A percentile compares a stretch with the other conserved stretches of the same genome.
Evolutionary conservation across 371 early-diverging fungal genomes (phyloP).

Genomic region (Mortierella sp.): DNA sequence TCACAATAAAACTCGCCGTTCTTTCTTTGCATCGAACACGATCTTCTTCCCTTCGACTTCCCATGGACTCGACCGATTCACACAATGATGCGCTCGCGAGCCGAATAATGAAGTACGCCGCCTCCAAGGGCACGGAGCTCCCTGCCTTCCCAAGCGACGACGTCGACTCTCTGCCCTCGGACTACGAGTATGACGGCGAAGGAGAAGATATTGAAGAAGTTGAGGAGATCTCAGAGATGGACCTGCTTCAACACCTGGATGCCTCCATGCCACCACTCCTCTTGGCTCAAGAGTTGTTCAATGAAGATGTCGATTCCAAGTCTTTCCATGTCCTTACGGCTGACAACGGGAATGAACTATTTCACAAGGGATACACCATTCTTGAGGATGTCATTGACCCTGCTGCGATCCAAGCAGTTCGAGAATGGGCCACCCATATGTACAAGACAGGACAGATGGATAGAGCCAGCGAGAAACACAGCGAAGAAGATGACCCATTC

Average conservation of each 20-base stretch:
- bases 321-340: slow-evolving; percentile 47
- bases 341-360: slow-evolving; percentile 60
- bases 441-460: slow-evolving; percentile 50
- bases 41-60: background rate
- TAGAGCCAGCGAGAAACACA: slow-evolving; percentile 44
- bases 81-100: slow-evolving; percentile 45
- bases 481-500: slow-evolving; percentile 65
- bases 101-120: slow-evolving; percentile 44
- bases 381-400: slow-evolving; percentile 62
- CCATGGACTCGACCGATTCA: slow-evolving; percentile 35
- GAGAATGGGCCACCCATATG: slow-evolving; percentile 45
- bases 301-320: slow-evolving; percentile 58
- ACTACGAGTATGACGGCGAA: slow-evolving; percentile 66
- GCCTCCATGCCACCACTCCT: slow-evolving; percentile 59
- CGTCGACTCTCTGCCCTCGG: slow-evolving; percentile 68
- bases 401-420: slow-evolving; percentile 46
- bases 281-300: slow-evolving; percentile 62
- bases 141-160: slow-evolving; percentile 68
- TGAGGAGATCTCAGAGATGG: slow-evolving; percentile 66
- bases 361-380: slow-evolving; percentile 63
- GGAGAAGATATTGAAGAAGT: slow-evolving; percentile 61
- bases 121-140: slow-evolving; percentile 49
- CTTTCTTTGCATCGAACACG: too few species aligned
- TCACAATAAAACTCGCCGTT: too few species aligned
- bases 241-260: slow-evolving; percentile 61